Percentiles rank a stretch among this genome's conserved stretches.
phyloP scores from a whole-genome alignment of 2,329 filamentous ascomycete species.

The Penicillium sp. region DNA sequence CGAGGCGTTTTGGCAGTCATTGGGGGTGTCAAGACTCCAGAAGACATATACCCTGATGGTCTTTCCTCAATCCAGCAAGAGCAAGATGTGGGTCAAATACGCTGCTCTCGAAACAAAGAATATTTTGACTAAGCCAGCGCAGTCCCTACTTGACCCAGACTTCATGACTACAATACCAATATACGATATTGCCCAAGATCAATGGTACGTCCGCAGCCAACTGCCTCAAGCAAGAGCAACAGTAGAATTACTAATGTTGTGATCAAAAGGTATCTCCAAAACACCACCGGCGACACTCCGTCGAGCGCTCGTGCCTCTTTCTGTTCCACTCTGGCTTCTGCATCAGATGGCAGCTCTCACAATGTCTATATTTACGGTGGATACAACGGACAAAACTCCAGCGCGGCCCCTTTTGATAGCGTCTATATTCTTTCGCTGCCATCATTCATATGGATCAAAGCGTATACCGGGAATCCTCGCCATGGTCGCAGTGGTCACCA shows the following conservation, averaged over 20 bases:
- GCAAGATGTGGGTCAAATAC: conserved; percentile 8
- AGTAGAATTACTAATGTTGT: conserved; percentile 4
- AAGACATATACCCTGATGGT: conserved; percentile 10
- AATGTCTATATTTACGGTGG: conserved; percentile 53
- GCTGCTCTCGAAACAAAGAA: background rate
- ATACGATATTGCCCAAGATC: conserved; percentile 33
- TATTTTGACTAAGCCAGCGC: background rate
- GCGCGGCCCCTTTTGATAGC: conserved; percentile 37
- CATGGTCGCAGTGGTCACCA: conserved; percentile 6
- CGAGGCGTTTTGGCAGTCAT: conserved; percentile 36
- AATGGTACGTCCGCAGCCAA: conserved; percentile 22
- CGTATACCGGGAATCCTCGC: background rate
- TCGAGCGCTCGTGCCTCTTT: conserved; percentile 32
- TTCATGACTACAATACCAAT: conserved; percentile 38
- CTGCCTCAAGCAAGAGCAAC: background rate
- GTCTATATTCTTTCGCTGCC: conserved; percentile 10
- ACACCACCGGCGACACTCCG: conserved; percentile 35
- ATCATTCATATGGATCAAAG: conserved; percentile 7
- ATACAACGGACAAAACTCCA: conserved; percentile 33
- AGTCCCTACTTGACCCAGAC: conserved; percentile 11
- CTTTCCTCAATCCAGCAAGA: conserved; percentile 4
- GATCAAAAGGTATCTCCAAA: conserved; percentile 36
- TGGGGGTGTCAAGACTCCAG: conserved; percentile 32
- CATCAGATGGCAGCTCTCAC: conserved; percentile 38
- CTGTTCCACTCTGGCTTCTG: conserved; percentile 37